Base-by-base conservation (phyloP, 805 yeast species). In the Saccharomycopsis oosterbeekiorum region DNA sequence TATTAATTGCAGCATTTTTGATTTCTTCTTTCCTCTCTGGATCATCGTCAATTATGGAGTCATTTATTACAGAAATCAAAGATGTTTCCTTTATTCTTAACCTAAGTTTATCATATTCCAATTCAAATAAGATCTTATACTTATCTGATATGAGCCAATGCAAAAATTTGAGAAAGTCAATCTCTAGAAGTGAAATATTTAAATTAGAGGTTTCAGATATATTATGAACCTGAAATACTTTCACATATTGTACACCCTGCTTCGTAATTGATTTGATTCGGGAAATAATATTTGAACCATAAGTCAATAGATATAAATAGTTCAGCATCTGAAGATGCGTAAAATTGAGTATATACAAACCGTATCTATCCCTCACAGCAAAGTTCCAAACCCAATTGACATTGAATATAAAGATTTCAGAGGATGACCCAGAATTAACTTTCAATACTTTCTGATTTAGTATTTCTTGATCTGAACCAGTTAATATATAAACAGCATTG, bases 361-460 rank as follows among this genome's bases (percentile, higher is more conserved):
- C 59, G 6, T 47, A 17, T 19, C 17, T 47, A 34, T 37, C 36
- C 41, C 50, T 15, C 17, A 57, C 41, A 8, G 50, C 50, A 47
- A 57, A 14, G 29, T 47, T 57, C 59, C 59, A 57, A 29, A 34
- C 55, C 21, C 39, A 51, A 21, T 57, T 57, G 36, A 57, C 36
- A 21, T 57, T 57, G 47, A 47, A 47, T 14, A 57, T 26, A 21
- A 57, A 57, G 6, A 57, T 43, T 26, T 57, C 59, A 37, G 36
- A 15, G 12, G 36, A 34, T 4, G 59, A 42, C 12, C 29, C 29
- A n/a, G 55, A 14, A 57, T 36, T 47, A 9, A 57, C 36, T n/a
- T 57, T 57, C 54, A 57, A n/a, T 15, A 57, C 34, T 26, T 51
- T n/a, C 21, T 57, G 59, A 26, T 56, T 47, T 4, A 47, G 42